Evolutionary conservation across 768 basidiomycete genomes (phyloP).

Genomic region (Auriscalpium orientale): DNA sequence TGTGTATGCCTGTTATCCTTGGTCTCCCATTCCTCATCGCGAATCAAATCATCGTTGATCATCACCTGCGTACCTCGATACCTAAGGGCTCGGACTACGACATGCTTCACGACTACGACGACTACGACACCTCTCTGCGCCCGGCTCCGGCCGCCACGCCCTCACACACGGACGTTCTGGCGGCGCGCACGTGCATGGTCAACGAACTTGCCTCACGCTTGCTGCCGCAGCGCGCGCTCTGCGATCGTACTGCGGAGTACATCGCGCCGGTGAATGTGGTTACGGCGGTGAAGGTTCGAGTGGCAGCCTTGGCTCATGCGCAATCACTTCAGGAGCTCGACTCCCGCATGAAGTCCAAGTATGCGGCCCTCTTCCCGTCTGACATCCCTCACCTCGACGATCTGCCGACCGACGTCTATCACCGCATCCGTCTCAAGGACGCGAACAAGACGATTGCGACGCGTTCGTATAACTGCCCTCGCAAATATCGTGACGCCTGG

Average conservation of each 20-base stretch:
- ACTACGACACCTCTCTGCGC: too few relatives aligned
- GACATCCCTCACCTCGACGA: conserved; percentile 16
- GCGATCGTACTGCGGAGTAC: not conserved
- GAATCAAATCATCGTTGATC: too few relatives aligned
- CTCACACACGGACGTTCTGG: too few relatives aligned
- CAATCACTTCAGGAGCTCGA: not conserved
- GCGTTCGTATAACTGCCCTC: conserved; percentile 24
- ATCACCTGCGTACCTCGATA: too few relatives aligned
- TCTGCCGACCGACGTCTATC: conserved; percentile 12
- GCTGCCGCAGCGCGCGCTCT: too few relatives aligned
- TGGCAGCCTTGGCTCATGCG: not conserved
- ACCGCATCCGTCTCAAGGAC: conserved; percentile 14
- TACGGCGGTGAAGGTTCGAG: not conserved
- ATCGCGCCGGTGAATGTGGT: not conserved
- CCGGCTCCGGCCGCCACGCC: too few relatives aligned
- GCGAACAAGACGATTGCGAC: conserved; percentile 15
- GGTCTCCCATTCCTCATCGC: too few relatives aligned
- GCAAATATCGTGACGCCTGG: conserved; percentile 29
- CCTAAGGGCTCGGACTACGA: too few relatives aligned
- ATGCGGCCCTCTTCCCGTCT: conserved; percentile 11
- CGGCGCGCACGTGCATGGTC: not conserved
- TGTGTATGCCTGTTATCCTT: too few relatives aligned
- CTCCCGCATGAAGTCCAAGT: conserved; percentile 1
- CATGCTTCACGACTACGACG: too few relatives aligned
- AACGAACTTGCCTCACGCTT: not conserved